Percentiles rank a stretch among this genome's conserved stretches.
Evolutionary conservation across 2,329 filamentous ascomycete genomes (phyloP).

Genomic region (Teratosphaeria zuluensis): DNA sequence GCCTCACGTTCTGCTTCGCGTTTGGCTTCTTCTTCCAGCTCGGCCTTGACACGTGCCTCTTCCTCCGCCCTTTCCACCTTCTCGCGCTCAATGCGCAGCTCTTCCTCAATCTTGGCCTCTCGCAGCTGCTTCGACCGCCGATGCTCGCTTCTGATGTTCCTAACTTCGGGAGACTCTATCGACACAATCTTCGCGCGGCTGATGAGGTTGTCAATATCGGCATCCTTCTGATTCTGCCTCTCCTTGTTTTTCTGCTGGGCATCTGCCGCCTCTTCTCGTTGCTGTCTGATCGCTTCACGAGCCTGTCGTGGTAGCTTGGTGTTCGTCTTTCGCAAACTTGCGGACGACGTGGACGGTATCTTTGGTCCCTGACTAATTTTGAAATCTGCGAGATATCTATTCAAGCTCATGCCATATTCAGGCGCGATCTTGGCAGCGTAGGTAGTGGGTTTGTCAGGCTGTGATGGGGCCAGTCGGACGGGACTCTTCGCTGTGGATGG

Average conservation of each 20-base stretch:
- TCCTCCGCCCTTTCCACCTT: background rate
- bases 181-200: slow-evolving; percentile 1
- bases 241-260: background rate
- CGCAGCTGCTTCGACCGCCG: background rate
- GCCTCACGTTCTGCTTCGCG: background rate
- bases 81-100: background rate
- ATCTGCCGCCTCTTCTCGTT: background rate
- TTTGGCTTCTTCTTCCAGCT: background rate
- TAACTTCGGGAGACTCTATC: background rate
- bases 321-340: background rate
- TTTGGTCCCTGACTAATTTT: background rate
- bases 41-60: background rate
- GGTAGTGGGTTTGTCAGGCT: background rate
- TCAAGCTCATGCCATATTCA: background rate
- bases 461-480: background rate
- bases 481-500: background rate
- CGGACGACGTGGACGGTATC: background rate
- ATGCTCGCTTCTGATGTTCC: background rate
- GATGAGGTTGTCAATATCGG: background rate
- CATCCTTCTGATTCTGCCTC: background rate
- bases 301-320: background rate
- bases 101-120: background rate
- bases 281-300: background rate
- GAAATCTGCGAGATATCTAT: background rate
- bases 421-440: background rate